phyloP scores from a whole-genome alignment of 78 protist species.

The Bigelowiella natans region DNA sequence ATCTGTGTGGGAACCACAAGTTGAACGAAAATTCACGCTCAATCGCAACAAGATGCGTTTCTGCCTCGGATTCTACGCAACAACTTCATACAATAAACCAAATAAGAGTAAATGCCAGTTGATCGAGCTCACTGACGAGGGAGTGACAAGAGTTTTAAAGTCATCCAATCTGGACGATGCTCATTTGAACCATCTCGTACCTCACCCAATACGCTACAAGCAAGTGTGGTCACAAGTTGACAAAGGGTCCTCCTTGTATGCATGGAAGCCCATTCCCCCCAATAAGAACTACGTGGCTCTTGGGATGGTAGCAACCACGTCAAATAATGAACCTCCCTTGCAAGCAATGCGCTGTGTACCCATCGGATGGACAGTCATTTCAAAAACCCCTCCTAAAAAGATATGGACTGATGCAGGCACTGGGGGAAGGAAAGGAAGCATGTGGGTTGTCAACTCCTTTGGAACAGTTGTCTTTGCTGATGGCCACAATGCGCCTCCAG shows the following conservation, averaged over 20 bases:
- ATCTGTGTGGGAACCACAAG: neutral
- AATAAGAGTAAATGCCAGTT: neutral
- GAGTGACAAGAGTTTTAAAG: neutral
- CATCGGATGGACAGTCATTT: neutral
- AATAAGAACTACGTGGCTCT: neutral
- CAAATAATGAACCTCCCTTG: neutral
- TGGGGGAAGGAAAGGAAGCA: neutral
- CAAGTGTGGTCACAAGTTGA: neutral
- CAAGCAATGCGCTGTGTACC: neutral
- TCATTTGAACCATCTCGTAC: neutral
- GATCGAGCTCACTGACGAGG: neutral
- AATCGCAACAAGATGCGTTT: neutral
- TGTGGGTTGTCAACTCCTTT: neutral
- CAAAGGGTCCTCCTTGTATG: neutral
- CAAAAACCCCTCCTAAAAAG: neutral
- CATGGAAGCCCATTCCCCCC: neutral
- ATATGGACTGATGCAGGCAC: too few species aligned
- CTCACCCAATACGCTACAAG: neutral
- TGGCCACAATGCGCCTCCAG: neutral
- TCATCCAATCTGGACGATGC: neutral
- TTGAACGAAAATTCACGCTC: neutral
- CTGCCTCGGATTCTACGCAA: neutral
- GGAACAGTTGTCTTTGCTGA: neutral
- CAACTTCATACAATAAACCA: neutral
- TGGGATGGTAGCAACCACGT: neutral